Percentiles rank a stretch among this genome's conserved stretches.
phyloP scores from a whole-genome alignment of 345 rosid species.

The rapeseed (Brassica napus) region DNA sequence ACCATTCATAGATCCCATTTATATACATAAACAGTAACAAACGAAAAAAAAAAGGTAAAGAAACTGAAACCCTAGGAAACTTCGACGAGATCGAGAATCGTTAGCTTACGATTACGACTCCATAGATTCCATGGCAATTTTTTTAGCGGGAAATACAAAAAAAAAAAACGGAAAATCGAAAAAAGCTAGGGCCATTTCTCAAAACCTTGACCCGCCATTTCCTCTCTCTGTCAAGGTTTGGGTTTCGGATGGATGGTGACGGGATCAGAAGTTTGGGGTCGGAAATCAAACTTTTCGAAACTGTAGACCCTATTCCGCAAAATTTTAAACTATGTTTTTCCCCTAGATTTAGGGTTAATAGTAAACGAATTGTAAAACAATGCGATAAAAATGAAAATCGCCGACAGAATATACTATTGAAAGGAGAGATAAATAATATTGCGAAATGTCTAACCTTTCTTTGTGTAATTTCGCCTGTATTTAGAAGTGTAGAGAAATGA shows the following conservation, averaged over 20 bases:
- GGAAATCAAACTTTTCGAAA: neutral
- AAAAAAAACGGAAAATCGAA: slow-evolving; percentile 2
- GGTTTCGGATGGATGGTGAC: slow-evolving; percentile 29
- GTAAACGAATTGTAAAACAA: neutral
- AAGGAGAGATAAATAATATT: neutral
- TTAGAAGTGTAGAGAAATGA: slow-evolving; percentile 19
- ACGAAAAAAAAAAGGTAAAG: neutral
- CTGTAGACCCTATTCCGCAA: slow-evolving; percentile 18
- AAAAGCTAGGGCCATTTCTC: neutral
- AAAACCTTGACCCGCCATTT: slow-evolving; percentile 36
- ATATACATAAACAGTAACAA: neutral
- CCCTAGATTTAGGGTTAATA: slow-evolving; percentile 20
- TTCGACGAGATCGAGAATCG: neutral
- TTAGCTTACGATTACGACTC: slow-evolving; percentile 13
- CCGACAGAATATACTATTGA: neutral
- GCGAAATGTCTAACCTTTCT: slow-evolving; percentile 26
- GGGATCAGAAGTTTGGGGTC: slow-evolving; percentile 26
- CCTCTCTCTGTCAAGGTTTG: slow-evolving; percentile 15
- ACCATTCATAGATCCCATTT: neutral
- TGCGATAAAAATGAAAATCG: slow-evolving; percentile 8
- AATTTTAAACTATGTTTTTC: neutral
- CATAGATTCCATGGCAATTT: slow-evolving; percentile 16
- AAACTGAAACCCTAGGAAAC: neutral
- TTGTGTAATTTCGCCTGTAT: neutral
- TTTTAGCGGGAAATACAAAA: slow-evolving; percentile 35